These are phyloP conservation scores for Fusarium odoratissimum DNA, from an alignment of 2,329 filamentous ascomycete genomes.

Conservation along the genomic window DNA sequence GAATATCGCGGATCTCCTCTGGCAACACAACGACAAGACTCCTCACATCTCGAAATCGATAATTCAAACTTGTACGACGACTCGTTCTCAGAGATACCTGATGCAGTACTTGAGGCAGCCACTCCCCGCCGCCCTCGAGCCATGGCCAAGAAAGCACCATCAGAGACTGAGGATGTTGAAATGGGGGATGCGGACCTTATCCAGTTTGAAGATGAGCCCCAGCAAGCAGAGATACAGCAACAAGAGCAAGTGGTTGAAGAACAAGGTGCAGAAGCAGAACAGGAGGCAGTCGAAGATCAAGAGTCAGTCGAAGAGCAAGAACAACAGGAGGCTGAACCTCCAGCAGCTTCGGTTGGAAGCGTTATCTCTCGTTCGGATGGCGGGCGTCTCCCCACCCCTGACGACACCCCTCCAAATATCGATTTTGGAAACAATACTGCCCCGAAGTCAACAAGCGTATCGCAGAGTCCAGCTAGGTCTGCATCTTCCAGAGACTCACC, in stretches of 20 bases:
- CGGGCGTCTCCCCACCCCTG: conserved; percentile 64
- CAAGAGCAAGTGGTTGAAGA: conserved; percentile 3
- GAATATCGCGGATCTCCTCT: conserved; percentile 14
- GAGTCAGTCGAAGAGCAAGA: conserved; percentile 22
- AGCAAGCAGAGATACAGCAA: not conserved
- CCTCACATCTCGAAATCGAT: conserved; percentile 40
- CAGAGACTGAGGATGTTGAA: conserved; percentile 23
- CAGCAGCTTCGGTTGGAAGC: conserved; percentile 46
- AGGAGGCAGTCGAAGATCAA: conserved; percentile 21
- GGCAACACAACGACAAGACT: conserved; percentile 7
- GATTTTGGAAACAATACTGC: conserved; percentile 37
- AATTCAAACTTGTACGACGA: conserved; percentile 60
- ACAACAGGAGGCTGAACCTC: conserved; percentile 13
- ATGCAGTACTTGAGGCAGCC: conserved; percentile 61
- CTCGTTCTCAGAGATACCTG: conserved; percentile 68
- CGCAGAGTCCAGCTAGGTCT: conserved; percentile 17
- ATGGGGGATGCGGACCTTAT: conserved; percentile 23
- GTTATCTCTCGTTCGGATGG: conserved; percentile 53
- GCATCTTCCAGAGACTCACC: conserved; percentile 18
- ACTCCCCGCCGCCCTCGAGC: conserved; percentile 52
- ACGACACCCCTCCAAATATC: conserved; percentile 60
- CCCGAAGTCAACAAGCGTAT: conserved; percentile 33
- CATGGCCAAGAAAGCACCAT: not conserved
- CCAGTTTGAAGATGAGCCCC: conserved; percentile 11
- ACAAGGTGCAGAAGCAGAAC: not conserved